These are phyloP conservation scores for Moelleriella libera DNA, from an alignment of 2,329 filamentous ascomycete species.

Conservation along the genomic window DNA sequence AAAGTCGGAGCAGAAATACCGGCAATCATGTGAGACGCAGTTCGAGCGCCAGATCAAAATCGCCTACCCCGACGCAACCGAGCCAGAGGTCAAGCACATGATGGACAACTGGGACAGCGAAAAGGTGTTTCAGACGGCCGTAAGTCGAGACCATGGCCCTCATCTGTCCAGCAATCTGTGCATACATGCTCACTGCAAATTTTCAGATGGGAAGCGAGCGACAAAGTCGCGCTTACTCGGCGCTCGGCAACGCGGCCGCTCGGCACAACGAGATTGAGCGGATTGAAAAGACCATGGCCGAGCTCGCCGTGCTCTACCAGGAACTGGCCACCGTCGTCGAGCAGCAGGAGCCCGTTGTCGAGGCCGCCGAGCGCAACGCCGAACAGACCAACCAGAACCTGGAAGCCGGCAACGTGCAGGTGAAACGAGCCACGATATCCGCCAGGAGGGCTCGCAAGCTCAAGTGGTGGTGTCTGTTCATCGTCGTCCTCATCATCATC, in stretches of 20 bases:
- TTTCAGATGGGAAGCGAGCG: conserved; percentile 59
- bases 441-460: conserved; percentile 56
- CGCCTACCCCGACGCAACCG: conserved; percentile 67
- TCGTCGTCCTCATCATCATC: conserved; percentile 44
- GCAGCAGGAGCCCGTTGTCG: conserved; percentile 52
- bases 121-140: conserved; percentile 70
- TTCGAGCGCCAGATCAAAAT: conserved; percentile 71
- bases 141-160: conserved; percentile 24
- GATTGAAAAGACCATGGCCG: conserved; percentile 61
- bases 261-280: conserved; percentile 73
- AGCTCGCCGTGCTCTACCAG: conserved; percentile 57
- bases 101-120: conserved; percentile 63
- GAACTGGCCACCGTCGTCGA: conserved; percentile 64
- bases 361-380: conserved; percentile 50
- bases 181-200: background rate
- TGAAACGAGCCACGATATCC: conserved; percentile 52
- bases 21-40: conserved; percentile 59
- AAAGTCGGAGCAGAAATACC: conserved; percentile 57
- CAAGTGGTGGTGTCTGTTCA: conserved; percentile 67
- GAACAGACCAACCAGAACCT: conserved; percentile 51
- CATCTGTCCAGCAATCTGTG: background rate
- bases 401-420: conserved; percentile 53
- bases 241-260: conserved; percentile 65
- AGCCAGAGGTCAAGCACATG: conserved; percentile 56
- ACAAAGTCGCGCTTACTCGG: conserved; percentile 55